Base-by-base conservation (phyloP, 495 filamentous ascomycete species). In the Trichoderma orchidacearum region DNA sequence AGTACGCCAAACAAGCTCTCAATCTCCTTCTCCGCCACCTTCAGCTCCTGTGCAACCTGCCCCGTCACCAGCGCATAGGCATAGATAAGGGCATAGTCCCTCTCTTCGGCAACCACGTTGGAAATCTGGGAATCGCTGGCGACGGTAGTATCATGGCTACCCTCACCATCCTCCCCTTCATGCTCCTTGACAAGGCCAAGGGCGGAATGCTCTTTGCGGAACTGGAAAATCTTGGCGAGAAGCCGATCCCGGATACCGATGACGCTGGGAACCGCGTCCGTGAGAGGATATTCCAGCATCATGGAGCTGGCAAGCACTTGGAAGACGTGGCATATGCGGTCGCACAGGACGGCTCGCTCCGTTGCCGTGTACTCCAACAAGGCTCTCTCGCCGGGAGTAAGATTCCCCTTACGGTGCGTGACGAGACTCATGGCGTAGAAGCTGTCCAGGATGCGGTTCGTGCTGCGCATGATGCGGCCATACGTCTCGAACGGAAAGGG, bases 361-460 rank as follows among this genome's bases (percentile, higher is more conserved):
- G 77, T 72, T 8, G 80, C 80, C 3, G 93, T 98, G 66, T 85
- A 88, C 55, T 80, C 76, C 35, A 97, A 72, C 51, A 96, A 78
- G 25, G 82, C 80, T 45, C 84, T 77, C 68, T 96, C 93, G 1
- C 90, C 89, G 45, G 85, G 80, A n/a, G 80, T 90, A n/a, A 87
- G 80, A 29, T 79, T 80, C 7, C 86, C 76, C 52, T 87, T 85
- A 66, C 92, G 92, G 68, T 85, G 73, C 58, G 96, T 87, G 60
- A 96, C 84, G 1, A 96, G 81, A 62, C 91, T 94, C 85, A 98
- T 95, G 36, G 92, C 89, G 65, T 96, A 87, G 66, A 97, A 95
- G 25, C 87, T 82, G 69, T 97, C 90, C 11, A 96, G 80, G 69
- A 95, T 88, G 35, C 82, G 81, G 45, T 85, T 80, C 2, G 91